Base-by-base conservation (phyloP, 805 yeast species). In the Ogataea allantospora region DNA sequence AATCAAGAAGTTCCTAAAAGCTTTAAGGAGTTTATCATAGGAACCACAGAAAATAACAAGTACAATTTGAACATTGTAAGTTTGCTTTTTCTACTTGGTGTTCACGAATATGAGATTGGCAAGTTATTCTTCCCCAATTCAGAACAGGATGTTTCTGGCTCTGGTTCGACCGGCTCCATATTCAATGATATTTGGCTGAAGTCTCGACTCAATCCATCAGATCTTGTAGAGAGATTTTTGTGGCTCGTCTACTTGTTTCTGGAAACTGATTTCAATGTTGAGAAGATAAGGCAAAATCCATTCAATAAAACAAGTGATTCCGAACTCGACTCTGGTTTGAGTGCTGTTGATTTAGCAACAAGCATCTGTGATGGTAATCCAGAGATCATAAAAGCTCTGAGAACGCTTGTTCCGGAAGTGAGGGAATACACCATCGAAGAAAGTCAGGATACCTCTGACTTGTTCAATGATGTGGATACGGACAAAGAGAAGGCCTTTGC, bases 221-320 rank as follows among this genome's bases (percentile, higher is more conserved):
- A 78, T 40, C 73, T 96, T 44, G 87, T 87, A 2, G 64, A 71
- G 36, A 70, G 93, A 25, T 80, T 91, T 46, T 60, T 91, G 43
- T 91, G 97, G 97, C 63, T 91, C 24, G 53, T 87, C 28, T 89
- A 87, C 49, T 74, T 86, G 2, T 86, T 83, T 53, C 65, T 84
- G 46, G 96, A 91, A 55, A 84, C 96, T 0, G 71, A 75, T 42
- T 67, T 85, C 45, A 57, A 71, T 1, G 65, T 69, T 1, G 78
- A 71, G 18, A 75, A 73, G 39, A 50, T 62, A 19, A 27, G 50
- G 23, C 14, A 25, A 1, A 63, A 63, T 40, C 68, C 68, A 5
- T 63, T 62, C 40, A 60, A 60, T 35, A 38, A 39, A 3, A 10
- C 15, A 7, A 34, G 30, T 5, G 35, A 28, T 30, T 6, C 20